Evolutionary conservation across 257 asterid species (phyloP).

Genomic region (Avicennia marina): DNA sequence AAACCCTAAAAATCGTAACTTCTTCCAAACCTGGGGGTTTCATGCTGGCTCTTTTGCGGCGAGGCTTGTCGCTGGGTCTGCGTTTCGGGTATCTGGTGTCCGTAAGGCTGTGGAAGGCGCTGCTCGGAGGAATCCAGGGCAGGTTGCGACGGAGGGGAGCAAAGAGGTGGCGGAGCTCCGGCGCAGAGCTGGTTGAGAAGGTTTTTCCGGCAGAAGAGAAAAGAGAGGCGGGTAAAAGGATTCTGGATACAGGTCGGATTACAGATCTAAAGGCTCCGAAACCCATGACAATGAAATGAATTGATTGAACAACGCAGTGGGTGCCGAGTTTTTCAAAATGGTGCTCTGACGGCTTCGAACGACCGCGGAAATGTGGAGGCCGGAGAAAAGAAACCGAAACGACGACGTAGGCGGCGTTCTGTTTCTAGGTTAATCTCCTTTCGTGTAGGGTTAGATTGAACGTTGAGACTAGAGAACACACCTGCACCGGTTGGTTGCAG

Average conservation of each 20-base stretch:
- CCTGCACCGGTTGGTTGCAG: too few species aligned
- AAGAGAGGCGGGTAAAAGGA: constrained; percentile 30
- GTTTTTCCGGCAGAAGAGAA: constrained; percentile 21
- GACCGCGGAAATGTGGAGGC: too few species aligned
- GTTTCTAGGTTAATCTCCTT: too few species aligned
- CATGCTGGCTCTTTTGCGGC: constrained; percentile 59
- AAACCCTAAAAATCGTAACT: constrained; percentile 20
- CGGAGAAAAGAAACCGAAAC: too few species aligned
- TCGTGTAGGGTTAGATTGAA: too few species aligned
- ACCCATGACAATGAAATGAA: constrained; percentile 34
- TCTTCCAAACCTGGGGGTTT: constrained; percentile 54
- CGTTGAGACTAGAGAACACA: too few species aligned
- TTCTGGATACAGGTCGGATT: constrained; percentile 49
- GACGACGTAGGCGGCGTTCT: too few species aligned
- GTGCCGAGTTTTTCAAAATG: too few species aligned
- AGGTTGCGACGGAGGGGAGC: constrained; percentile 30
- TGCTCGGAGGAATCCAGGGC: constrained; percentile 44
- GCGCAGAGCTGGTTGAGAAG: constrained; percentile 27
- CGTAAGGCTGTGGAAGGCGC: constrained; percentile 64
- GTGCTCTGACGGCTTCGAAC: too few species aligned
- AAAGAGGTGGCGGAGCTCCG: constrained; percentile 37
- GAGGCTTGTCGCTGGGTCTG: constrained; percentile 54
- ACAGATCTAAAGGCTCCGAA: constrained; percentile 61
- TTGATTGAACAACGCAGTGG: too few species aligned
- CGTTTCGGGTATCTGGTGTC: constrained; percentile 69